Conservation (phyloP, 208 protist species). For the Leishmania mexicana region DNA sequence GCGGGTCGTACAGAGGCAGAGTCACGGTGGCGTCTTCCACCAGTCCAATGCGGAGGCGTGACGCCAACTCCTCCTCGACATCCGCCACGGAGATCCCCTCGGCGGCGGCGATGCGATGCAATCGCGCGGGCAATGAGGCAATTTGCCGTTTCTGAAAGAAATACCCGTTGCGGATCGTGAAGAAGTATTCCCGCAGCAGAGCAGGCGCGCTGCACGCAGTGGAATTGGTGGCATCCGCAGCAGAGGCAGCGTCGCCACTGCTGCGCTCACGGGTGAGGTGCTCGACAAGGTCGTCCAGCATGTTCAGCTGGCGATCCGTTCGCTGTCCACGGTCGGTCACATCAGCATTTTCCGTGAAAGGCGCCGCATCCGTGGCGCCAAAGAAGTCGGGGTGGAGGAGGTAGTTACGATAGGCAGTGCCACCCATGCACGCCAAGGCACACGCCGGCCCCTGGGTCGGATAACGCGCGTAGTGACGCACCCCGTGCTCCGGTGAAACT, state of each 20-base stretch:
- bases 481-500: slow-evolving; percentile 51
- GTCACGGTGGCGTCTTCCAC: slow-evolving; percentile 53
- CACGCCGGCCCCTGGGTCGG: slow-evolving; percentile 76
- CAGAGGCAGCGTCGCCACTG: background rate
- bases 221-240: background rate
- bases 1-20: slow-evolving; percentile 12
- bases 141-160: slow-evolving; percentile 12
- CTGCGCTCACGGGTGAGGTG: slow-evolving; percentile 26
- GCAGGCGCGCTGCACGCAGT: background rate
- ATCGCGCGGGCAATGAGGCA: background rate
- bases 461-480: slow-evolving; percentile 59
- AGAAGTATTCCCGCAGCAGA: slow-evolving; percentile 24
- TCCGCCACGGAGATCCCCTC: background rate
- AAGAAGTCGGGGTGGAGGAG: slow-evolving; percentile 46
- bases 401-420: slow-evolving; percentile 78
- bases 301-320: slow-evolving; percentile 31
- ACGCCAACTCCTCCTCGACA: slow-evolving; percentile 16
- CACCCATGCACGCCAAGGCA: slow-evolving; percentile 54
- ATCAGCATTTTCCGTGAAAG: background rate
- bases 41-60: slow-evolving; percentile 41
- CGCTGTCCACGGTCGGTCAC: slow-evolving; percentile 33
- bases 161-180: slow-evolving; percentile 48
- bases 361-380: background rate
- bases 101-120: slow-evolving; percentile 5
- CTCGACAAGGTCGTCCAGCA: slow-evolving; percentile 30